These are phyloP conservation scores for Talaromyces sp. DNA, from an alignment of 2,329 filamentous ascomycete species.

Conservation along the genomic window DNA sequence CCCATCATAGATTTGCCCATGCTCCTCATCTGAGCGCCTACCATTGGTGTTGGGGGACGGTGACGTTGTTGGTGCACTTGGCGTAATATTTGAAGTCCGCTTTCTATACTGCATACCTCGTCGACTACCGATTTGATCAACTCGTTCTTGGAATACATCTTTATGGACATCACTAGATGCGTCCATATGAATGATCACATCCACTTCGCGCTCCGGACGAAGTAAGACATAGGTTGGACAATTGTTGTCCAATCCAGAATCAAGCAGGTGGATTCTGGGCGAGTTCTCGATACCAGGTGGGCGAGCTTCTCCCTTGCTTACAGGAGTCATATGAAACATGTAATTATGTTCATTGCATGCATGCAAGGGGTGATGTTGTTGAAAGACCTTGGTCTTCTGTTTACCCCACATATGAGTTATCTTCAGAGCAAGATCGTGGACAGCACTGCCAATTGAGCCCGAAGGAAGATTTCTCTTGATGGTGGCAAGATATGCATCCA, in stretches of 20 bases:
- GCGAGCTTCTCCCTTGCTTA: conserved; percentile 13
- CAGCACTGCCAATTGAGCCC: conserved; percentile 12
- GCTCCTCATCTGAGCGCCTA: conserved; percentile 2
- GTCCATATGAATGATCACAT: conserved; percentile 19
- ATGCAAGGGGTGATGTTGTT: conserved; percentile 20
- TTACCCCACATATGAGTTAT: conserved; percentile 21
- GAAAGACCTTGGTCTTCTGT: conserved; percentile 18
- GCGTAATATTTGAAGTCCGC: background rate
- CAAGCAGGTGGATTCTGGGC: conserved; percentile 16
- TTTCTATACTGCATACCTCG: conserved; percentile 17
- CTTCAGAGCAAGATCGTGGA: conserved; percentile 19
- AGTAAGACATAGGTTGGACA: conserved; percentile 20
- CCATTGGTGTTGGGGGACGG: background rate
- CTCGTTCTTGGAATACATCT: conserved; percentile 18
- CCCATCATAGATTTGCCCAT: conserved; percentile 17
- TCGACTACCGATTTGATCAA: conserved; percentile 19
- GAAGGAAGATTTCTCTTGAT: conserved; percentile 21
- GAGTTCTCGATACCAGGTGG: conserved; percentile 20
- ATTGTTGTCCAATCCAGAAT: conserved; percentile 20
- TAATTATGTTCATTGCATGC: conserved; percentile 21
- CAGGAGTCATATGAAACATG: conserved; percentile 17
- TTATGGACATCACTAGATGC: conserved; percentile 18
- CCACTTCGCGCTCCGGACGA: conserved; percentile 17
- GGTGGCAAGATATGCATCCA: conserved; percentile 20
- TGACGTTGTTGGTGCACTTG: background rate